Base-by-base conservation (phyloP, 2,329 filamentous ascomycete genomes). In the Leptoxyphium fumago region DNA sequence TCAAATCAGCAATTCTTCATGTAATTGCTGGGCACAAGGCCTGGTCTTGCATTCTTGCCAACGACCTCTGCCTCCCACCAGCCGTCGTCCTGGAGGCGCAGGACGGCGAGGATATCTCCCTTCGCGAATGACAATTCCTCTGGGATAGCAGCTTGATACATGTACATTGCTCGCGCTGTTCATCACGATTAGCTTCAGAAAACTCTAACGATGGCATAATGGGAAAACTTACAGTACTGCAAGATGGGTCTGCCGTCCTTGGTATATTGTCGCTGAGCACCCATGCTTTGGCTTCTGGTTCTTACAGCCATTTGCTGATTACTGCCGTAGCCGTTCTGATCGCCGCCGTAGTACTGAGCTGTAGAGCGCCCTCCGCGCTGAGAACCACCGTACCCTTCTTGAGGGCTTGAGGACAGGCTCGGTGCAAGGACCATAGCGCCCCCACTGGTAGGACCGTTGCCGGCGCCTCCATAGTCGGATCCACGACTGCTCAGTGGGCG, bases 31-130 rank as follows among this genome's bases (percentile, higher is more conserved):
- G 78, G 78, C 42, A 82, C 78, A 52, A 82, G 64, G 18, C 78
- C 78, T 13, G 72, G 62, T 36, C 65, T 61, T 8, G 69, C 70
- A 36, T 65, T 66, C 54, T 70, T 72, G 15, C 80, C 80, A 39
- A 88, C 84, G 36, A 95, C 77, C 63, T 95, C 89, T 10, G 93
- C 93, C 67, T 98, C 91, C 91, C 93, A 98, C 91, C 91, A 98
- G 15, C 91, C 91, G 59, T 98, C 91, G 61, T 98, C 91, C 65
- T 98, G 91, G 56, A 94, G 78, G 47, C 88, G 75, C 40, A 95
- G 70, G 11, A 98, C 80, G 2, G 89, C 86, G 11, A 98, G 71
- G 46, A 89, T 78, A 59, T 98, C 93, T 40, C 88, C 88, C 68
- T 98, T 98, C 40, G 73, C 72, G 63, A 98, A 98, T 11, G 83